Conservation (phyloP, 371 early-diverging fungal genomes). For the Mucor irregularis region DNA sequence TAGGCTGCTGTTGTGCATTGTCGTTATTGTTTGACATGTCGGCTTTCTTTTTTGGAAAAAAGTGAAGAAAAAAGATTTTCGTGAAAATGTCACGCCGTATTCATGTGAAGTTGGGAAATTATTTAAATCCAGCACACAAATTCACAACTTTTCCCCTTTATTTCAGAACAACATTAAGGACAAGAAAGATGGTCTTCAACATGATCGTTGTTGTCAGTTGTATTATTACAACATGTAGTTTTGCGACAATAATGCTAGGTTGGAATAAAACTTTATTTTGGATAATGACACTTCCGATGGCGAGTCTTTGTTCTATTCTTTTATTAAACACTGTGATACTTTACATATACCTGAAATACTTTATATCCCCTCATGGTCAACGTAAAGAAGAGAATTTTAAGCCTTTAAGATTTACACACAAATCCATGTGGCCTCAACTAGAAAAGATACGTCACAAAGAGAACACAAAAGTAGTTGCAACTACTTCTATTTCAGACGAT, state of each 20-base stretch:
- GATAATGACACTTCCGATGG: constrained; percentile 2
- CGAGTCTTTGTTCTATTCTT: constrained; percentile 19
- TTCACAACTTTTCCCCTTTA: background rate
- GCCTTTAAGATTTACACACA: constrained; percentile 28
- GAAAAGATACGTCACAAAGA: constrained; percentile 13
- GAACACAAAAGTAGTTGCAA: background rate
- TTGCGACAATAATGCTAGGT: constrained; percentile 6
- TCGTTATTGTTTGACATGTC: constrained; percentile 6
- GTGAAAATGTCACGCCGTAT: background rate
- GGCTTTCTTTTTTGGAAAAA: background rate
- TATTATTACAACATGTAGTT: background rate
- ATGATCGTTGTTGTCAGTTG: background rate
- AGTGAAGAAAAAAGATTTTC: constrained; percentile 7
- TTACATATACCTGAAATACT: constrained; percentile 41
- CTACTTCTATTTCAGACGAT: constrained; percentile 4
- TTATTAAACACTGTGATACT: constrained; percentile 35
- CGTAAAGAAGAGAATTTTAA: constrained; percentile 17
- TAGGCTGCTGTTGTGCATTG: constrained; percentile 9
- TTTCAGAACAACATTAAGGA: background rate
- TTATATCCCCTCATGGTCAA: constrained; percentile 29
- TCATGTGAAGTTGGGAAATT: too few species aligned
- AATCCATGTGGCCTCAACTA: constrained; percentile 17
- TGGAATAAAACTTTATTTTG: constrained; percentile 4
- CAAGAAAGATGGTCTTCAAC: constrained; percentile 3
- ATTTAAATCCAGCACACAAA: too few species aligned